Conservation (phyloP, 495 filamentous ascomycete species). For the Lepraria neglecta region DNA sequence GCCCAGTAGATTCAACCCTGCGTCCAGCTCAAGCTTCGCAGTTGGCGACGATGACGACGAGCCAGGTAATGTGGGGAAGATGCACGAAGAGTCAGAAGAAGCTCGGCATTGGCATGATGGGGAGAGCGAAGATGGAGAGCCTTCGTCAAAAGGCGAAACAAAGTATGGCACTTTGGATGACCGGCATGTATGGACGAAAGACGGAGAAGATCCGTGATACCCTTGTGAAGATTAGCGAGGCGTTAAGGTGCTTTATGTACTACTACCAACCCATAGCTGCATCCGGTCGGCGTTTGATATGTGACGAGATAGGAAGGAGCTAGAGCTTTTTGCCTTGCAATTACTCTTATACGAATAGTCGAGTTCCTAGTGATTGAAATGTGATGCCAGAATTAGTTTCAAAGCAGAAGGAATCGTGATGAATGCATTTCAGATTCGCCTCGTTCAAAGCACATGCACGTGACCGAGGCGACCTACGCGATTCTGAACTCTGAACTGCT, state of each 20-base stretch:
- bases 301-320: background rate
- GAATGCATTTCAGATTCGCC: too few relatives aligned
- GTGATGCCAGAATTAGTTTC: too few relatives aligned
- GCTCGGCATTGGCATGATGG: constrained; percentile 18
- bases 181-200: constrained; percentile 22
- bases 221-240: constrained; percentile 12
- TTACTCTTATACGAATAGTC: background rate
- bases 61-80: constrained; percentile 23
- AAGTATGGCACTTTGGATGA: constrained; percentile 21
- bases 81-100: constrained; percentile 20
- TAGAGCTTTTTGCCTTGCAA: background rate
- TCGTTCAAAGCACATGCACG: too few relatives aligned
- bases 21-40: constrained; percentile 28
- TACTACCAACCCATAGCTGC: background rate
- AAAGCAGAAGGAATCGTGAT: too few relatives aligned
- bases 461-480: too few relatives aligned
- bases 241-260: constrained; percentile 6
- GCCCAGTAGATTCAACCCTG: constrained; percentile 32
- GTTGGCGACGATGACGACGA: constrained; percentile 36
- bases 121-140: background rate
- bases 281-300: background rate
- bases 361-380: background rate
- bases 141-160: constrained; percentile 5
- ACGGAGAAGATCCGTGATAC: constrained; percentile 15
- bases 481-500: too few relatives aligned